Percentiles rank a stretch among this genome's conserved stretches.
These are phyloP conservation scores for Auricularia cornea DNA, from an alignment of 768 basidiomycete species.

Conservation along the genomic window DNA sequence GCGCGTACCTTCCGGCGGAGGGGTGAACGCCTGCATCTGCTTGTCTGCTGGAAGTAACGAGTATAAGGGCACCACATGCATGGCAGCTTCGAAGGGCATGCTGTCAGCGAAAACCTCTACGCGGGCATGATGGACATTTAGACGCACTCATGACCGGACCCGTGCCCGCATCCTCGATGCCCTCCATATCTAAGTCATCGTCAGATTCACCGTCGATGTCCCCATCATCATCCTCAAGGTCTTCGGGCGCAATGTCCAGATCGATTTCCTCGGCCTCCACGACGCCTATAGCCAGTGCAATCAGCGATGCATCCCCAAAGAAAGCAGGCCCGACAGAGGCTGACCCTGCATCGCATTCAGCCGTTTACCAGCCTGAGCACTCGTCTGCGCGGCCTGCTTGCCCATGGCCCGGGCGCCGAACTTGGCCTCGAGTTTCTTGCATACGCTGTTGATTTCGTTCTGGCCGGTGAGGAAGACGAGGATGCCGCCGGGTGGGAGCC, in stretches of 20 bases:
- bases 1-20: conserved; percentile 71
- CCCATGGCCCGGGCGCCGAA: conserved; percentile 63
- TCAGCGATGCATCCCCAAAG: no score
- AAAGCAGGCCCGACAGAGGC: no score
- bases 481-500: conserved; percentile 87
- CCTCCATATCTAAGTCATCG: conserved; percentile 28
- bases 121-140: not conserved
- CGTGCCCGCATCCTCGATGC: conserved; percentile 14
- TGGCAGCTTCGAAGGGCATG: conserved; percentile 49
- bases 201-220: not conserved
- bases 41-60: conserved; percentile 87
- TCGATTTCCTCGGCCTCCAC: conserved; percentile 79
- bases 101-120: not conserved
- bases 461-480: conserved; percentile 94
- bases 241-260: conserved; percentile 53
- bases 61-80: conserved; percentile 93
- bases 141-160: not conserved
- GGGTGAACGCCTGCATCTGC: conserved; percentile 87
- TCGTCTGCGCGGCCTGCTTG: conserved; percentile 34
- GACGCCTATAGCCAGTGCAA: conserved; percentile 37
- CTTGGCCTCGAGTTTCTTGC: conserved; percentile 67
- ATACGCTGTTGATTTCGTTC: conserved; percentile 85
- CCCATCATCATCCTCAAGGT: conserved; percentile 41
- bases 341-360: not conserved
- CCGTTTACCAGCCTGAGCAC: not conserved